phyloP scores from a whole-genome alignment of 164 flowering plant species.

The Nymphaea colorata region DNA sequence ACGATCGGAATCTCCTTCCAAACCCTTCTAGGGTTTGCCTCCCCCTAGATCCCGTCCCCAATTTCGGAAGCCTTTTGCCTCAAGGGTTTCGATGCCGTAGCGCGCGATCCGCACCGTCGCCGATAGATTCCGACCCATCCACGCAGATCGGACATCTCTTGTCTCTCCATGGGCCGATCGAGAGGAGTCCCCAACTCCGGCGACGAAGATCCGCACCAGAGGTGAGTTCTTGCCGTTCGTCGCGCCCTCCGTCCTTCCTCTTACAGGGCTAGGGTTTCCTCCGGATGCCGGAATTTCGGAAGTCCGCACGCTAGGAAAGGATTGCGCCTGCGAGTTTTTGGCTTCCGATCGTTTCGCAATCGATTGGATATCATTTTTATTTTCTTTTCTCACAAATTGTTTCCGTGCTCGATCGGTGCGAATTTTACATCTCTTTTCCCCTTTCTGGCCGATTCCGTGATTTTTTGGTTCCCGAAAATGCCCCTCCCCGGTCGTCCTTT shows the following conservation, averaged over 20 bases:
- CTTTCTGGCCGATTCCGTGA: not conserved
- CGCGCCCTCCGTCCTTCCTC: not conserved
- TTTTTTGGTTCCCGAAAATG: not conserved
- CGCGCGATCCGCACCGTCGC: not conserved
- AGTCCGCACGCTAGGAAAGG: too few relatives aligned
- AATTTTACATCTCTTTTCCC: not conserved
- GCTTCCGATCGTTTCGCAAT: too few relatives aligned
- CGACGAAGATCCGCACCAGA: slow-evolving; percentile 47
- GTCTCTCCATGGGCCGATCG: slow-evolving; percentile 49
- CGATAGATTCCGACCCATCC: not conserved
- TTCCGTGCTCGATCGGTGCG: not conserved
- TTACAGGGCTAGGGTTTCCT: too few relatives aligned
- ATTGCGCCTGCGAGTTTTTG: too few relatives aligned
- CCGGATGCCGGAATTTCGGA: too few relatives aligned
- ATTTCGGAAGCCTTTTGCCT: not conserved
- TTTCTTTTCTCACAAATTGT: not conserved
- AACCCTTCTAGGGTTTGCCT: too few relatives aligned
- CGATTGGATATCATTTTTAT: too few relatives aligned
- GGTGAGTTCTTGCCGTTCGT: slow-evolving; percentile 14
- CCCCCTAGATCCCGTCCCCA: not conserved
- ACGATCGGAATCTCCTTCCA: too few relatives aligned
- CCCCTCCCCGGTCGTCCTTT: not conserved
- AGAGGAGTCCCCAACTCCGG: slow-evolving; percentile 33
- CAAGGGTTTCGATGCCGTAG: not conserved
- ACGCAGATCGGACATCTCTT: not conserved